Base-by-base conservation (phyloP, 768 basidiomycete species). In the Roridomyces roridus region DNA sequence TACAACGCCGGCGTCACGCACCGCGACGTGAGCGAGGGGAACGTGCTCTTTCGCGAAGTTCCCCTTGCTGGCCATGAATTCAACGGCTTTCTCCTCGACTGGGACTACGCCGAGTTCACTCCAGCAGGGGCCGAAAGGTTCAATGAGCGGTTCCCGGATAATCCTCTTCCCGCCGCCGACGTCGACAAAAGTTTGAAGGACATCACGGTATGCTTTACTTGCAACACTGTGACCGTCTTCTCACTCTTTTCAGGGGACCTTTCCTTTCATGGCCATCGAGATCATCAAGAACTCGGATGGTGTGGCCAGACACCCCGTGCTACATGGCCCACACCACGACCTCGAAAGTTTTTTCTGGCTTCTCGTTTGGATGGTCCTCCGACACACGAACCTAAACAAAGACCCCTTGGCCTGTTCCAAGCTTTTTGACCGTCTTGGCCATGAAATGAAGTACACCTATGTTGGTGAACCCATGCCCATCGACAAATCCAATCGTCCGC, bases 321-420 rank as follows among this genome's bases (percentile, higher is more conserved):
- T 5, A 5, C 55, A 56, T 37, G 40, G 10, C 6, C 2, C 17
- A 3, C 15, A 43, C 20, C 55, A 56, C 28, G 55, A 56, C 24
- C 42, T 56, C 12, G 55, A 56, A 25, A 49, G 46, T 10, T 42
- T 56, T 26, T 56, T 34, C 35, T 56, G 55, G 55, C 26, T 56
- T 17, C 47, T 49, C 5, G 39, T 56, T 36, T 56, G 55, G 55
- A 48, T 48, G 26, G 20, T 49, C 12, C 35, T 56, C 20, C 55
- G 55, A 9, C 40, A 56, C 21, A 37, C 18, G n/a, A 20, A 10
- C 35, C 10, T 17, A 20, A 26, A 15, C 25, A 5, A 14, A 20
- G 14, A 4, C 23, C 5, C 5, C 42, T 3, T 3, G 26, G 52
- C 52, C 17, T 46, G 42, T 34, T 23, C 4, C 43, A 14, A 34